Base-by-base conservation (phyloP, 1,284 basidiomycete genomes). In the Trichosporon inkin region DNA sequence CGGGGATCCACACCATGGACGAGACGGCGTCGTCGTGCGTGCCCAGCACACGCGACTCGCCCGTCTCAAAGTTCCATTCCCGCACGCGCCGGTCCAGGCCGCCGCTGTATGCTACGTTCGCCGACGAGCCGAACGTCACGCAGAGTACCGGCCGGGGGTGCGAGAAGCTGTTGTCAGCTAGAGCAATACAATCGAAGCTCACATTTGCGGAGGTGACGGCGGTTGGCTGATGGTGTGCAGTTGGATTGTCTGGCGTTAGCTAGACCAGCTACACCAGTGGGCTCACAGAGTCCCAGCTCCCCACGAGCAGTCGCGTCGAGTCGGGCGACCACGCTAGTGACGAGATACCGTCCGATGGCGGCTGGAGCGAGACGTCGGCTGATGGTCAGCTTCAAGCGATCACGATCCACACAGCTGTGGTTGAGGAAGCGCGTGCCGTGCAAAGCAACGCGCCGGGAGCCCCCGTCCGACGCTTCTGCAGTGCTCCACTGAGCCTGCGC, bases 221-320 rank as follows among this genome's bases (percentile, higher is more conserved):
- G 72, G 67, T 38, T 64, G 64, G 11, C 63, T 58, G 16, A 79
- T 59, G 60, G 72, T 61, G 64, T 78, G 75, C 36, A 79, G 67
- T 64, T 78, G 73, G 63, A 80, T 74, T 37, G 73, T 67, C 75
- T 79, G 10, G 11, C 51, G 51, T 57, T 35, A 22, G 82, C 81
- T 70, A 86, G 88, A 62, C 83, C 81, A 67, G 84, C 85, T 1
- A 85, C 53, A 60, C 24, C 40, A 32, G 14, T 17, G 34, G 51
- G 36, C 87, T 63, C 71, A 93, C 91, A 53, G 89, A 85, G 77
- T 95, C 92, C 92, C 92, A 95, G 61, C 88, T 88, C 10, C 89
- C 85, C 17, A 88, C 87, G 2, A 94, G 79, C 1, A 96, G 79
- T 22, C 88, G 85, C 62, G 88, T 82, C 5, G 89, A 86, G 70